These are phyloP conservation scores for Talaromyces sp. DNA, from an alignment of 2,329 filamentous ascomycete genomes.

Conservation along the genomic window DNA sequence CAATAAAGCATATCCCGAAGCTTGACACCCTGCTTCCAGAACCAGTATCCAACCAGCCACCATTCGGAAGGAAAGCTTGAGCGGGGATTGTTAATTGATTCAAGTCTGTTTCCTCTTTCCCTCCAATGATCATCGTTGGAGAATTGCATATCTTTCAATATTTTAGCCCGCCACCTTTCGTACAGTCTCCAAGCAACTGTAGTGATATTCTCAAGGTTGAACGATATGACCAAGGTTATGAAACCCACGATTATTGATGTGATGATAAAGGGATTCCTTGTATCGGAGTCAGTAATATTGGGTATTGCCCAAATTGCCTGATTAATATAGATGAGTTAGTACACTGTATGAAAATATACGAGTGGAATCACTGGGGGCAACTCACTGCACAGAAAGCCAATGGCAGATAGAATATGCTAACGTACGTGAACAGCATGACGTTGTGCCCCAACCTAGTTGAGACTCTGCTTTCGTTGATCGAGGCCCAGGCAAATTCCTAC, in stretches of 20 bases:
- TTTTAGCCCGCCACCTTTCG: not conserved
- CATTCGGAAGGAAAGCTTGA: not conserved
- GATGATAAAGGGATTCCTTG: slow-evolving; percentile 3
- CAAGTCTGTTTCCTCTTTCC: not conserved
- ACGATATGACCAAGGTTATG: not conserved
- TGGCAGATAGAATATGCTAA: not conserved
- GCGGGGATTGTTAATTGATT: too few relatives aligned
- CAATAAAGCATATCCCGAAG: too few relatives aligned
- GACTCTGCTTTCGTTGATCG: not conserved
- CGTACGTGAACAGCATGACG: not conserved
- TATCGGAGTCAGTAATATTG: not conserved
- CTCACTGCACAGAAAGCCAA: not conserved
- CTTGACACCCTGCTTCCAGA: not conserved
- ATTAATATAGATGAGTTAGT: not conserved
- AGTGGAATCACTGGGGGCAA: not conserved
- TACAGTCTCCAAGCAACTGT: not conserved
- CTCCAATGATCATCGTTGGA: not conserved
- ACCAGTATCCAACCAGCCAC: not conserved
- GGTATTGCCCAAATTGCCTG: not conserved
- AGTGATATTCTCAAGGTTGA: not conserved
- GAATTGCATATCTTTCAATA: not conserved
- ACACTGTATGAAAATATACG: not conserved
- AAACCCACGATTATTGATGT: not conserved
- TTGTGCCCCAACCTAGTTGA: not conserved
- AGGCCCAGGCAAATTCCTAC: slow-evolving; percentile 1